Base-by-base conservation (phyloP, 345 rosid genomes). In the Gossypium anomalum region DNA sequence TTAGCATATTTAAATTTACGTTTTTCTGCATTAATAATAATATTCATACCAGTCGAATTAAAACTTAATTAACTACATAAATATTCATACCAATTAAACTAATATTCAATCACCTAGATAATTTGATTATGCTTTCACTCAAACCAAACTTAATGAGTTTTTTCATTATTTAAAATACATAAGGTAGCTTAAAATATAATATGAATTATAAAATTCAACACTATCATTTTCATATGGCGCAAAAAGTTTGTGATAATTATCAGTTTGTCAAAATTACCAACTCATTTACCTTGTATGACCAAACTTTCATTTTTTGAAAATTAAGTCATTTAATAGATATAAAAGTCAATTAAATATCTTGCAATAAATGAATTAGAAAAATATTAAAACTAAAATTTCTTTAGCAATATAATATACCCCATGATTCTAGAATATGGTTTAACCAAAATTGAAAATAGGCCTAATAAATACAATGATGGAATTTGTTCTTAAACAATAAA, bases 51-150 rank as follows among this genome's bases (percentile, higher is more conserved):
- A 29, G 3, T 29, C 0, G 0, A 29, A 4, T 29, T 34, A 34
- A 34, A 0, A 34, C 0, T 34, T 0, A 4, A 34, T 34, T 34
- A 34, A 34, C 1, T 34, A 4, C 0, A 34, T 34, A 34, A 34
- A 34, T 34, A 34, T 34, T 34, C 1, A 34, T 34, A 34, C 1
- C 1, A 34, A 34, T 34, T 0, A 34, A 5, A 0, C 0, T 34
- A 34, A 34, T 0, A 34, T 5, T 34, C 7, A 5, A 34, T 5
- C 7, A 5, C 1, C 0, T 5, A 5, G 0, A 0, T 29, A 0
- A 34, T 57, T 58, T 22, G 8, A 3, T 58, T 22, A 58, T 58
- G 62, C 29, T 58, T 58, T 58, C 16, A 22, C 62, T 22, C 7
- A 57, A 57, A 57, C 62, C 34, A 58, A 57, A 53, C 3, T 7